A percentile compares a stretch with the other conserved stretches of the same genome.
phyloP scores from a whole-genome alignment of 2,329 filamentous ascomycete genomes.

The Pyrenochaeta sp. region DNA sequence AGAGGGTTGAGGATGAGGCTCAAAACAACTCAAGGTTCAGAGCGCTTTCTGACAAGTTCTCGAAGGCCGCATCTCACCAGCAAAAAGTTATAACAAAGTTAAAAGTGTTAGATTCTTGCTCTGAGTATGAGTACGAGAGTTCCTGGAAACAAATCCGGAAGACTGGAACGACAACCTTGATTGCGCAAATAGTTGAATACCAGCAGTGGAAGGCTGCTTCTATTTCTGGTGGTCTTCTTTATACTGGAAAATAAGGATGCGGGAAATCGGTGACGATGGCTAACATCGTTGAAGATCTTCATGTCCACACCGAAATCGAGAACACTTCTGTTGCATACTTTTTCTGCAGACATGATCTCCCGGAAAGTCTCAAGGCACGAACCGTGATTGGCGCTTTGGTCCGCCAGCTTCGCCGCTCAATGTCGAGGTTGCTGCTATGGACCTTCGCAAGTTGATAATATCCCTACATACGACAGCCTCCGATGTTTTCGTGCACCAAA shows the following conservation, averaged over 20 bases:
- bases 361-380: conserved; percentile 29
- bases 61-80: conserved; percentile 16
- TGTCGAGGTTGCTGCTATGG: too few relatives aligned
- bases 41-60: conserved; percentile 20
- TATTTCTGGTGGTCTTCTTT: conserved; percentile 43
- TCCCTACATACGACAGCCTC: too few relatives aligned
- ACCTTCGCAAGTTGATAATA: too few relatives aligned
- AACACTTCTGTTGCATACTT: conserved; percentile 27
- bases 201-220: conserved; percentile 33
- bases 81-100: conserved; percentile 27
- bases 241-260: conserved; percentile 52
- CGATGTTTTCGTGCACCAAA: too few relatives aligned
- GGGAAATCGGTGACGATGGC: conserved; percentile 58
- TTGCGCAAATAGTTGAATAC: conserved; percentile 32
- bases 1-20: too few relatives aligned
- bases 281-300: conserved; percentile 50
- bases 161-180: conserved; percentile 45
- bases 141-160: conserved; percentile 56
- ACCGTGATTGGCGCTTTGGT: conserved; percentile 33
- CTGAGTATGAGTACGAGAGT: conserved; percentile 51
- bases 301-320: conserved; percentile 3
- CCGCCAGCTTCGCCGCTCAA: too few relatives aligned
- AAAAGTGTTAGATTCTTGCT: conserved; percentile 52
- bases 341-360: conserved; percentile 33
- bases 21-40: conserved; percentile 37